phyloP scores from a whole-genome alignment of 306 rosid species.

The Elaeagnus macrophylla region DNA sequence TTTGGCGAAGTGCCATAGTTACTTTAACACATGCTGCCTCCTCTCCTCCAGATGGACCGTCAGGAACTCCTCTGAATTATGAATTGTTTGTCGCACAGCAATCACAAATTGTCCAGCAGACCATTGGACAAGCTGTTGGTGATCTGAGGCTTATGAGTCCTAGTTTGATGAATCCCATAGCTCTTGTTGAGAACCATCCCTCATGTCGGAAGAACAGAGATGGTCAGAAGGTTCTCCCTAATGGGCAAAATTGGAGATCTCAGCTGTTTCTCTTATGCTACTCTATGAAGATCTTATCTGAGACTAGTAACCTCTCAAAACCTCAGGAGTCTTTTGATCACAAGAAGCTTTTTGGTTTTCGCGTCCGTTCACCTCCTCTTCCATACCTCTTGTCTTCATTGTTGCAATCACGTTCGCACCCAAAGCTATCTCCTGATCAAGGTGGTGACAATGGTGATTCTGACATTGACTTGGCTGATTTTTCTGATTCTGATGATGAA shows the following conservation, averaged over 20 bases:
- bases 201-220: conserved; percentile 92
- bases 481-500: conserved; percentile 80
- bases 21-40: conserved; percentile 87
- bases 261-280: conserved; percentile 69
- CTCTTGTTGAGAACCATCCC: conserved; percentile 93
- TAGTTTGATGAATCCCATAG: conserved; percentile 68
- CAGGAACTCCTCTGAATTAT: conserved; percentile 80
- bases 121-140: conserved; percentile 92
- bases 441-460: conserved; percentile 91
- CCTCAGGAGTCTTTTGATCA: conserved; percentile 70
- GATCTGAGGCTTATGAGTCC: conserved; percentile 84
- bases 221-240: conserved; percentile 92
- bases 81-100: conserved; percentile 92
- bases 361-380: conserved; percentile 83
- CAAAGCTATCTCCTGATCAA: conserved; percentile 83
- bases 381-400: conserved; percentile 83
- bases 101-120: conserved; percentile 83
- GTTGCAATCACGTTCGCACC: conserved; percentile 82
- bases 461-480: conserved; percentile 74
- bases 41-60: conserved; percentile 97
- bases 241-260: conserved; percentile 91
- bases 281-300: conserved; percentile 84
- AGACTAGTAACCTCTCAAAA: conserved; percentile 57
- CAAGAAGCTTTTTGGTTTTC: conserved; percentile 80
- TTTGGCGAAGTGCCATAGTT: conserved; percentile 74